Conservation (phyloP, 768 basidiomycete genomes). For the Neoboletus subvelutipes region DNA sequence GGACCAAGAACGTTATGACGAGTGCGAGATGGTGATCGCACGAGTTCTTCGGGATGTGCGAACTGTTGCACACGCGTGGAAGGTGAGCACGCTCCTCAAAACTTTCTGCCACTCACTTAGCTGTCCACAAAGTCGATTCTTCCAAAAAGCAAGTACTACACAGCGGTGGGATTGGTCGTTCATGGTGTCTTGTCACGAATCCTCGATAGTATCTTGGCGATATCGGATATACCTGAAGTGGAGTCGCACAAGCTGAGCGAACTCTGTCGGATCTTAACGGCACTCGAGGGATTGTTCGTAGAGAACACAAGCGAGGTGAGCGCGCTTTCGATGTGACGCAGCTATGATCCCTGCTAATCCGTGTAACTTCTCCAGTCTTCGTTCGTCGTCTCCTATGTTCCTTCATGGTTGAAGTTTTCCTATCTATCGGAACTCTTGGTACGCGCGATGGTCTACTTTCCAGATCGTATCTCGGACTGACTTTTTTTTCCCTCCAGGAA, state of each 20-base stretch:
- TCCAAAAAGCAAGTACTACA: slow-evolving; percentile 69
- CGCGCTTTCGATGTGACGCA: background rate
- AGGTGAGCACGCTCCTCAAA: slow-evolving; percentile 49
- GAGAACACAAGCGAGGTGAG: slow-evolving; percentile 61
- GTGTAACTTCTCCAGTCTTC: slow-evolving; percentile 48
- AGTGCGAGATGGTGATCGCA: slow-evolving; percentile 69
- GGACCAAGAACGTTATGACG: slow-evolving; percentile 73
- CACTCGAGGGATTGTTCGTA: slow-evolving; percentile 79
- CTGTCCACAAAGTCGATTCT: slow-evolving; percentile 53
- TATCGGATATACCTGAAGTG: slow-evolving; percentile 84
- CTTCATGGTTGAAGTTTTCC: slow-evolving; percentile 92
- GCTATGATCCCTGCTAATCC: background rate
- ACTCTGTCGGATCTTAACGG: slow-evolving; percentile 73
- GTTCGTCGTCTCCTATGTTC: slow-evolving; percentile 81
- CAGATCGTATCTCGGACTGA: background rate
- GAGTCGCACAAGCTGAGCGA: slow-evolving; percentile 85
- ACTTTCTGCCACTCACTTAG: background rate
- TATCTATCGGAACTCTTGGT: slow-evolving; percentile 92
- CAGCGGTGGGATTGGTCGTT: slow-evolving; percentile 66
- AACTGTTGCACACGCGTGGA: slow-evolving; percentile 61
- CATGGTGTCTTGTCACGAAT: slow-evolving; percentile 68
- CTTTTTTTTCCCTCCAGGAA: slow-evolving; percentile 50
- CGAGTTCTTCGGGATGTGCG: slow-evolving; percentile 64
- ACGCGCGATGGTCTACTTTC: slow-evolving; percentile 35
- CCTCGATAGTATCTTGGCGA: slow-evolving; percentile 66